Base-by-base conservation (phyloP, 768 basidiomycete genomes). In the Boletus fagicola region DNA sequence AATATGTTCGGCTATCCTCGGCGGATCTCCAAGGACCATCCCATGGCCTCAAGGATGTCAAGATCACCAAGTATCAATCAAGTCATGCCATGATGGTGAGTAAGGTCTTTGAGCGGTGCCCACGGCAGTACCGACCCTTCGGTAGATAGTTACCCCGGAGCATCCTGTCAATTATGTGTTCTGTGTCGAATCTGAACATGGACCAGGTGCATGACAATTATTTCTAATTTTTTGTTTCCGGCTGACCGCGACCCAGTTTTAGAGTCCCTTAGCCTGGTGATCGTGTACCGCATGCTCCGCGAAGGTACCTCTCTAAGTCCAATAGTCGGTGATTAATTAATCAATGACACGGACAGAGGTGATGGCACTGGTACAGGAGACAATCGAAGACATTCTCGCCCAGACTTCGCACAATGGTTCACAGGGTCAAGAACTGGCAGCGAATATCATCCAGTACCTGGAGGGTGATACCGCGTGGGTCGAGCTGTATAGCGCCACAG, bases 111-210 rank as follows among this genome's bases (percentile, higher is more conserved):
- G 36, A 40, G 28, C 35, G 45, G 12, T 31, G 24, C 33, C 31
- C 35, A 33, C 13, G 30, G 20, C 26, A 47, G 50, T 26, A n/a
- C 57, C 47, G 28, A 61, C 46, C 46, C 13, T 43, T 51, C 11
- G n/a, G 33, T 52, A 96, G 94, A 87, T 84, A 5, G 79, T 94
- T 20, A 86, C 89, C 3, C 90, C 91, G 1, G 73, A 76, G 2
- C 88, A 86, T 68, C 83, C 92, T 0, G 86, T 86, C 2, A 85
- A 87, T 60, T 93, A 90, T 67, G 65, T 97, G 43, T 97, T 95
- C 72, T 84, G 83, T 47, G 77, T 94, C n/a, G 81, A 86, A 51
- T 87, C 86, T 12, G 71, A 67, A 18, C 68, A 78, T 55, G 87
- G 87, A 3, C 81, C 83, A 76, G 82, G 88, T 90, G 52, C 47